Evolutionary conservation across 805 yeast species (phyloP), one percentile per base, ranked within the genome.

Genomic region (Huiozyma naganishii): DNA sequence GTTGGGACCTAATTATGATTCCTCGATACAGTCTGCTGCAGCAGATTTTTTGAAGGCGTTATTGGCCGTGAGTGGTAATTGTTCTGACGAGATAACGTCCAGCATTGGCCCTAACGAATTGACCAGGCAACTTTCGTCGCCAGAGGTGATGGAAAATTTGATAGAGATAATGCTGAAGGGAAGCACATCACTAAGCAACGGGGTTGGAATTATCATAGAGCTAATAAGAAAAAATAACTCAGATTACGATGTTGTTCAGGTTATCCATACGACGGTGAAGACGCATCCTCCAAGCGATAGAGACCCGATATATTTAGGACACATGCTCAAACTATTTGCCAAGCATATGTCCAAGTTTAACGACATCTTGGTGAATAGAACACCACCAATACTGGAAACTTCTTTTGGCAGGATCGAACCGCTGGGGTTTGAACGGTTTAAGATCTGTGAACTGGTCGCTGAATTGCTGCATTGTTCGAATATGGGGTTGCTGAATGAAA

Each of bases 21-120:
- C 89, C 8, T 75, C 84, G 37, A 79, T 79, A 40, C 97, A 92
- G 61, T 80, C 92, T 12, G 95, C 97, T 0, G 94, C 95, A 0
- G 94, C 95, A 23, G 98, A 92, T 59, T 92, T 92, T 58, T 68
- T 92, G 42, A 92, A 92, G 59, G 97, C 97, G 0, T 79, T 92
- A 55, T 83, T 92, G 32, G 83, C 97, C 2, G 85, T 92, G 30
- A 86, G 96, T 37, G 95, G 97, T 6, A 92, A 90, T 57, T 88
- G 84, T 6, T 86, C 84, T 46, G 84, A 86, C 39, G 87, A 87
- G 46, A 83, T 80, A 52, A 83, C 87, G 38, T 83, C 95, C 2
- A 84, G 95, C 7, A 85, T 92, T 43, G 98, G 98, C 1, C 97
- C 98, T 1, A 92, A 92, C 58, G 96, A 87, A 58, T 70, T 92